Evolutionary conservation across 352 stramenopile species (phyloP).

Genomic region (Globisporangium okanoganense): DNA sequence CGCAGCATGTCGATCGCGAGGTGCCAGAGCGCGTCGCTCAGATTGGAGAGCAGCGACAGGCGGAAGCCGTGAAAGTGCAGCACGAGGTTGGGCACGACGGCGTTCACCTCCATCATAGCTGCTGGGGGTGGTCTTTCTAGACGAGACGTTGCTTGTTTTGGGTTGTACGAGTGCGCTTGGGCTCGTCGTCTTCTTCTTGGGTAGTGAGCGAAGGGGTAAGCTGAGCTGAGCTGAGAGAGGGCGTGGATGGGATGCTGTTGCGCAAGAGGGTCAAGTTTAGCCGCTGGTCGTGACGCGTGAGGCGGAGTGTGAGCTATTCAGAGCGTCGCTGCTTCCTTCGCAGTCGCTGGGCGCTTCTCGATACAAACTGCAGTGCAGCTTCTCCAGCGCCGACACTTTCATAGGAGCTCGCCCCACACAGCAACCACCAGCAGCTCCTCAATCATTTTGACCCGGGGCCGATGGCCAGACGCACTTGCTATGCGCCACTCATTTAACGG

Average conservation of each 20-base stretch:
- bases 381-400: background rate
- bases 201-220: background rate
- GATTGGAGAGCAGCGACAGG: slow-evolving; percentile 20
- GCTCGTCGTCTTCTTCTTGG: background rate
- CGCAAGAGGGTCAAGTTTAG: slow-evolving; percentile 9
- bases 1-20: slow-evolving; percentile 23
- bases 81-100: slow-evolving; percentile 43
- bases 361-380: background rate
- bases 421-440: background rate
- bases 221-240: background rate
- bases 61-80: slow-evolving; percentile 62
- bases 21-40: slow-evolving; percentile 20
- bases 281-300: background rate
- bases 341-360: background rate
- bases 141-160: background rate
- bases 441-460: background rate
- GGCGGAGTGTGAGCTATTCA: background rate
- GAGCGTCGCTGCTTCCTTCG: slow-evolving; percentile 7
- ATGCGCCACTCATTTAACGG: background rate
- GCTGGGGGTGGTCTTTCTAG: slow-evolving; percentile 12
- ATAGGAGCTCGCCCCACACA: background rate
- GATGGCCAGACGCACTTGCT: background rate
- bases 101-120: slow-evolving; percentile 18
- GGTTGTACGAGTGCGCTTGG: background rate
- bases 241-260: background rate